Conservation (phyloP, 805 yeast genomes). For the Candida orba region DNA sequence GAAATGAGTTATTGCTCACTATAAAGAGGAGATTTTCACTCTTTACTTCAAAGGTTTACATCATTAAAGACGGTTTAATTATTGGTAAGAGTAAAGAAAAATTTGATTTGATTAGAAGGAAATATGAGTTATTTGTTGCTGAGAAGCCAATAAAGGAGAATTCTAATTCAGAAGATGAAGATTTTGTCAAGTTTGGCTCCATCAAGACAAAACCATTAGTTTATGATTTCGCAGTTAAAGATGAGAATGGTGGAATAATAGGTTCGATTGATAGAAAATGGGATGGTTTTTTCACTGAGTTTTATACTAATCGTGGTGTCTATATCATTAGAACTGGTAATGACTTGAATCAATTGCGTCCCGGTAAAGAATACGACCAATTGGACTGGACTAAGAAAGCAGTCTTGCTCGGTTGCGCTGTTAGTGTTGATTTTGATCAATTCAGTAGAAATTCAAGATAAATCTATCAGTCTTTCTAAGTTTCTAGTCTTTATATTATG, state of each 20-base stretch:
- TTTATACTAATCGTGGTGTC: slow-evolving; percentile 1
- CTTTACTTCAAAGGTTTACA: slow-evolving; percentile 1
- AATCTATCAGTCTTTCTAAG: too few relatives aligned
- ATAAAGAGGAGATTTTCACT: background rate
- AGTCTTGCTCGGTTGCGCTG: slow-evolving; percentile 1
- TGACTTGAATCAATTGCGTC: background rate
- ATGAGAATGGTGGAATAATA: background rate
- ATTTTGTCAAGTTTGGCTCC: background rate
- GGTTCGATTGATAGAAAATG: slow-evolving; percentile 4
- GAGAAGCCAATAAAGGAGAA: background rate
- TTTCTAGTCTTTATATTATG: too few relatives aligned
- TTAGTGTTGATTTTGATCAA: slow-evolving; percentile 3
- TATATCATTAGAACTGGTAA: background rate
- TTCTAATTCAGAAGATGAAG: background rate
- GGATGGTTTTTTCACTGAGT: background rate
- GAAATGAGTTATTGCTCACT: background rate
- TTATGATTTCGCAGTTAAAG: background rate
- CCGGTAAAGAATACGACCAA: background rate
- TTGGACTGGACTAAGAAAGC: background rate
- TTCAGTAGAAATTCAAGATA: slow-evolving; percentile 20
- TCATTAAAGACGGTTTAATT: slow-evolving; percentile 1
- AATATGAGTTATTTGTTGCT: slow-evolving; percentile 1
- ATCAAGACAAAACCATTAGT: background rate
- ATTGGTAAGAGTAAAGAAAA: slow-evolving; percentile 3
- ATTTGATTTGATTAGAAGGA: background rate